Conservation (phyloP, 1,139 yeast species). For the Sugiyamaella sp. region DNA sequence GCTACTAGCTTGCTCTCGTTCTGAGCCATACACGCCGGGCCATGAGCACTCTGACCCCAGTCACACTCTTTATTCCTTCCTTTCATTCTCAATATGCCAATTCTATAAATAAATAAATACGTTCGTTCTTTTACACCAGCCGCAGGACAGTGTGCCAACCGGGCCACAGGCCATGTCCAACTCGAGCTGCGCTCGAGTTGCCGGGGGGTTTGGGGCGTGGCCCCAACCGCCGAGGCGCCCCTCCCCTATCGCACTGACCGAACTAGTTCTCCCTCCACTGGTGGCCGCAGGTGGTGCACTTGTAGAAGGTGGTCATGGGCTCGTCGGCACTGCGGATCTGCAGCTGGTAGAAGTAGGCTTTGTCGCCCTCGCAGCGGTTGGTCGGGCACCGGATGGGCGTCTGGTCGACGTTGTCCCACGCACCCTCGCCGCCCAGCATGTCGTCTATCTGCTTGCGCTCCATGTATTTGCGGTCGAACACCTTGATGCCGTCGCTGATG, state of each 20-base stretch:
- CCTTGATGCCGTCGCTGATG: slow-evolving; percentile 69
- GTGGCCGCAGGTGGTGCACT: slow-evolving; percentile 86
- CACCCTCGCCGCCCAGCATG: slow-evolving; percentile 94
- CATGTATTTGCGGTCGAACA: slow-evolving; percentile 80
- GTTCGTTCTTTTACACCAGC: slow-evolving; percentile 1
- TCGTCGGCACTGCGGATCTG: slow-evolving; percentile 93
- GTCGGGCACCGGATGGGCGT: slow-evolving; percentile 78
- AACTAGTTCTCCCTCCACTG: slow-evolving; percentile 93
- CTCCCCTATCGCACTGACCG: neutral
- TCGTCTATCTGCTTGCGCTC: slow-evolving; percentile 93
- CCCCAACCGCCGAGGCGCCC: slow-evolving; percentile 1
- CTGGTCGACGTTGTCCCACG: slow-evolving; percentile 96
- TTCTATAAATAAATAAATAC: slow-evolving; percentile 14
- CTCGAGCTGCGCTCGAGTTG: neutral
- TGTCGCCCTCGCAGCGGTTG: slow-evolving; percentile 81
- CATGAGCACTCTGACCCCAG: neutral
- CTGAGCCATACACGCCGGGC: neutral
- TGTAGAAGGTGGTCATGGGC: slow-evolving; percentile 95
- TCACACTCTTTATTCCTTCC: neutral
- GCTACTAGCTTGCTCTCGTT: neutral
- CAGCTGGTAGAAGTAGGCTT: slow-evolving; percentile 95
- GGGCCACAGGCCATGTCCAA: too few species aligned
- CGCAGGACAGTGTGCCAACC: too few species aligned
- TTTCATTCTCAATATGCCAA: slow-evolving; percentile 1
- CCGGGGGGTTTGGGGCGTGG: neutral